A percentile compares a stretch with the other conserved stretches of the same genome.
These are phyloP conservation scores for Boletus sp. DNA, from an alignment of 768 basidiomycete genomes.

Conservation along the genomic window DNA sequence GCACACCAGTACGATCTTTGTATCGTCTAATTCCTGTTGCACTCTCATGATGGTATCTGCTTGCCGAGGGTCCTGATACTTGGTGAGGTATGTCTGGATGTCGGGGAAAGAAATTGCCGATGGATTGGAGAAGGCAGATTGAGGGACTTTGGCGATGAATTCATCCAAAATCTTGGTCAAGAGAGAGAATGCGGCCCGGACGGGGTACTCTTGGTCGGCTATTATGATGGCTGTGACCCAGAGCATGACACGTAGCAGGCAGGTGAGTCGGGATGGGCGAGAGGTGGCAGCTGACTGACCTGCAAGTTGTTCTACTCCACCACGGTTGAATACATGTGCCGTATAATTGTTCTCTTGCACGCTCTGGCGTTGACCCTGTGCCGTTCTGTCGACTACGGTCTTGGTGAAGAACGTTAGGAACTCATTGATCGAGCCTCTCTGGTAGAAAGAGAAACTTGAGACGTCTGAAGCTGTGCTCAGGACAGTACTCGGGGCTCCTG, in stretches of 20 bases:
- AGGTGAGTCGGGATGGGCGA: background rate
- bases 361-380: slow-evolving; percentile 85
- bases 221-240: slow-evolving; percentile 74
- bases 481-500: slow-evolving; percentile 58
- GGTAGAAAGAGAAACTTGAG: slow-evolving; percentile 92
- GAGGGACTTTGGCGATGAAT: slow-evolving; percentile 77
- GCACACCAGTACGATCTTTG: slow-evolving; percentile 94
- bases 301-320: slow-evolving; percentile 80
- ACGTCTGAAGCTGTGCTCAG: slow-evolving; percentile 76
- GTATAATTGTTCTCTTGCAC: slow-evolving; percentile 92
- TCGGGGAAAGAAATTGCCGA: slow-evolving; percentile 73
- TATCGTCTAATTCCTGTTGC: slow-evolving; percentile 97
- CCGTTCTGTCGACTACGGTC: slow-evolving; percentile 88
- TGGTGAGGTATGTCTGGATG: slow-evolving; percentile 73
- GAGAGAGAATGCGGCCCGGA: slow-evolving; percentile 93
- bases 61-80: slow-evolving; percentile 96
- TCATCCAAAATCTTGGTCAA: slow-evolving; percentile 93
- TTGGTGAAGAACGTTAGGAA: slow-evolving; percentile 94
- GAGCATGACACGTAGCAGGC: slow-evolving; percentile 5
- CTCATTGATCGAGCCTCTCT: slow-evolving; percentile 81
- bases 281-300: slow-evolving; percentile 46
- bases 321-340: slow-evolving; percentile 91
- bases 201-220: slow-evolving; percentile 94
- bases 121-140: slow-evolving; percentile 64
- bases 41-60: slow-evolving; percentile 99